These are phyloP conservation scores for Pyrenophora tritici-repentis DNA, from an alignment of 2,329 filamentous ascomycete species.

Conservation along the genomic window DNA sequence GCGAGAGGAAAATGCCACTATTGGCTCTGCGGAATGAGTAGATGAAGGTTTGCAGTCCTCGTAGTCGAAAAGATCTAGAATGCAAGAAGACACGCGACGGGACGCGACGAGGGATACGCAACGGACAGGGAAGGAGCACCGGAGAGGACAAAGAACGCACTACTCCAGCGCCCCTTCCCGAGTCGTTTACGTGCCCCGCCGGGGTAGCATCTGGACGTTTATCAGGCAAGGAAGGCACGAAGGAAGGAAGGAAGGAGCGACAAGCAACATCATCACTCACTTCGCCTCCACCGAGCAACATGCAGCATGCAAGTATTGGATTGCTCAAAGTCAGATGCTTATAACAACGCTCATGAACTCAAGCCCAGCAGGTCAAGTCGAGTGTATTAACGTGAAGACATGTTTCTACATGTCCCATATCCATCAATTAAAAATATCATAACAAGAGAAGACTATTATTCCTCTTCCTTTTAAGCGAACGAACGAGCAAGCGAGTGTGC, in stretches of 20 bases:
- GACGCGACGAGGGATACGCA: background rate
- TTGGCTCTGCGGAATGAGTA: background rate
- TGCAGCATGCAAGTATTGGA: too few relatives aligned
- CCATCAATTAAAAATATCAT: background rate
- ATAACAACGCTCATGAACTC: too few relatives aligned
- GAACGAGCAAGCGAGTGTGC: too few relatives aligned
- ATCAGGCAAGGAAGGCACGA: background rate
- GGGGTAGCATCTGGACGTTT: background rate
- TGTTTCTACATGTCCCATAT: background rate
- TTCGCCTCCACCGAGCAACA: too few relatives aligned
- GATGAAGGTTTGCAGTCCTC: too few relatives aligned
- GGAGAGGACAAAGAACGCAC: slow-evolving; percentile 1
- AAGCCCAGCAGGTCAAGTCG: too few relatives aligned
- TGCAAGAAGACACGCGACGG: too few relatives aligned
- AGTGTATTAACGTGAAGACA: too few relatives aligned
- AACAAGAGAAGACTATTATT: background rate
- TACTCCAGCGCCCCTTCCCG: slow-evolving; percentile 12
- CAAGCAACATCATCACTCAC: background rate
- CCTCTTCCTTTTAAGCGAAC: too few relatives aligned
- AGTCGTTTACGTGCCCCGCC: slow-evolving; percentile 1
- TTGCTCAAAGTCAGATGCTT: too few relatives aligned
- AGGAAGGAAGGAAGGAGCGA: background rate
- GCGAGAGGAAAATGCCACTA: background rate
- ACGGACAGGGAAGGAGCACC: background rate
- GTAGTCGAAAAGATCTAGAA: too few relatives aligned